Evolutionary conservation across 768 basidiomycete genomes (phyloP), one percentile per base, ranked within the genome.

Genomic region (Peribolospora baueri): DNA sequence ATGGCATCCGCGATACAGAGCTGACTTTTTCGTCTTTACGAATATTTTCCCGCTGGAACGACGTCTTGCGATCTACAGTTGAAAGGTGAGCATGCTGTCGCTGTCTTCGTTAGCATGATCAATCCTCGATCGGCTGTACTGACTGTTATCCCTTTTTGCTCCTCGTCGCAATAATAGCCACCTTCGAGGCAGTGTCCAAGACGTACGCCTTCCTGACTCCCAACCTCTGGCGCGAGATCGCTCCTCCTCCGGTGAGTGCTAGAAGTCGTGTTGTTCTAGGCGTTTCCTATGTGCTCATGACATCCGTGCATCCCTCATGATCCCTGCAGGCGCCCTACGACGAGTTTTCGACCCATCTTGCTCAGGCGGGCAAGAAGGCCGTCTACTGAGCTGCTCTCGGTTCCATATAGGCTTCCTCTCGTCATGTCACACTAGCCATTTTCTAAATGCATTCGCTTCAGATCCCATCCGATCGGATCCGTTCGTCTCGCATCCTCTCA

Each of bases 181-280:
- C 61, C 54, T 62, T 37, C 59, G 7, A 61, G 82, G 90, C 69
- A 54, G 86, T 98, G 70, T 86, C 93, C 62, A 87, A 88, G 79
- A 93, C 90, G 57, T 98, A 98, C 69, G 70, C 86, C 49, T 93
- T 95, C 85, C 80, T 97, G 59, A 93, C 91, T 46, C 93, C 93
- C 56, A 90, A 95, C 69, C 76, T 97, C 64, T 97, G 91, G 91
- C 79, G 81, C 66, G 84, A 91, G 68, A 91, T 91, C 68, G 79
- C 86, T 46, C 46, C 37, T 38, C 40, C 37, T 52, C 40, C 37
- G 25, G 41, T 13, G 41, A 52, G 42, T 8, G 8, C 37, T 52
- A 52, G 14, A 39, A 38, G 42, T 52, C 40, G 13, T n/a, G 49
- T 25, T 47, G 13, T 48, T 11, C 39, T 40, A 11, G 36, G 11